phyloP scores from a whole-genome alignment of 495 filamentous ascomycete species.

The Gamarada debralockiae region DNA sequence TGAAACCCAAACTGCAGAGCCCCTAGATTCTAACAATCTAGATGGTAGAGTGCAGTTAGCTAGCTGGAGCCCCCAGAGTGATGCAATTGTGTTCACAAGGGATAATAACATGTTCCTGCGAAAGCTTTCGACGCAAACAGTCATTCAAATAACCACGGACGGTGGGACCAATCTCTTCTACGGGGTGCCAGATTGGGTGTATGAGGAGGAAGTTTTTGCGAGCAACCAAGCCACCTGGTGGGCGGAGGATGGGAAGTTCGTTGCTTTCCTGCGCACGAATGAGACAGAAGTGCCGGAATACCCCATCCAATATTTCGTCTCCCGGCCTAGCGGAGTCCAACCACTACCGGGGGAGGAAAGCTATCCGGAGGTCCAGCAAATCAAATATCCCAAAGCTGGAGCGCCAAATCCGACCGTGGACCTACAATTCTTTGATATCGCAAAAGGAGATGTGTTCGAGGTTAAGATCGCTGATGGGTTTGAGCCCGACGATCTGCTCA shows the following conservation, averaged over 20 bases:
- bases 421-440: constrained; percentile 84
- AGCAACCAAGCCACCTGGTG: constrained; percentile 89
- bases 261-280: constrained; percentile 90
- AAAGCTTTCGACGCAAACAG: constrained; percentile 48
- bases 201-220: constrained; percentile 90
- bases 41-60: constrained; percentile 77
- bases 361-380: constrained; percentile 85
- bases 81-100: constrained; percentile 79
- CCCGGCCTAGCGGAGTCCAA: constrained; percentile 72
- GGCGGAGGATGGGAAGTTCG: constrained; percentile 79
- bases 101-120: constrained; percentile 88
- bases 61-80: constrained; percentile 82
- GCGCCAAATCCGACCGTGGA: constrained; percentile 88
- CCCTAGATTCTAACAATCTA: constrained; percentile 67
- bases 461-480: constrained; percentile 78
- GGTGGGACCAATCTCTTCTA: constrained; percentile 87
- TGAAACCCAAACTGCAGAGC: constrained; percentile 69
- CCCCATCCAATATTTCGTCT: constrained; percentile 90
- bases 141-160: constrained; percentile 77
- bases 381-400: constrained; percentile 97
- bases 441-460: constrained; percentile 72
- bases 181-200: constrained; percentile 98
- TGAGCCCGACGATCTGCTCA: constrained; percentile 74
- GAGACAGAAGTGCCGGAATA: constrained; percentile 90
- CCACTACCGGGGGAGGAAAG: constrained; percentile 73